Base-by-base conservation (phyloP, 2,329 filamentous ascomycete species). In the Xylaria sp. region DNA sequence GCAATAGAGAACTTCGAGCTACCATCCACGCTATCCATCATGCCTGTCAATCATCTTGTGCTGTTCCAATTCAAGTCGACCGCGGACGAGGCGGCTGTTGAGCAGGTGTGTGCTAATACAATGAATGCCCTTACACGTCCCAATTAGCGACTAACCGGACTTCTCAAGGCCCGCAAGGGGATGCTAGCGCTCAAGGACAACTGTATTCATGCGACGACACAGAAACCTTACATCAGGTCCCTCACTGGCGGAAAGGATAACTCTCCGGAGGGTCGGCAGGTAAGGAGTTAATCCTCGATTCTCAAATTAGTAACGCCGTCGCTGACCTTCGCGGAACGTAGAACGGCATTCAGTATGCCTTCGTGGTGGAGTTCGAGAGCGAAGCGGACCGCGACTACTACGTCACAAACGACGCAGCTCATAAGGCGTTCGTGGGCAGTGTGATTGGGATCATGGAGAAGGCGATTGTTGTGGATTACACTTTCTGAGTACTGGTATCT, bases 211-310 rank as follows among this genome's bases (percentile, higher is more conserved):
- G 85, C 87, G 10, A 77, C 77, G 2, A 83, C 85, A 0, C 77
- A 86, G 8, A 76, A 83, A 60, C 83, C 83, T 0, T 91, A 91
- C 68, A 85, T 91, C 59, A 81, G 80, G 57, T 80, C 83, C 0
- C 77, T 82, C 15, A 79, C 80, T 0, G 88, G 87, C 0, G 88
- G 89, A 0, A 77, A 76, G 56, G 85, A 91, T 69, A 88, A 85
- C 68, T 89, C 85, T 31, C 79, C 79, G 0, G 87, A 90, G 72
- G 85, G 83, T 7, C 74, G 81, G 38, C 83, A 88, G 77, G 87
- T 90, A 77, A 60, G 75, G n/a, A n/a, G n/a, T n/a, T n/a, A n/a
- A n/a, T n/a, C n/a, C n/a, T n/a, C n/a, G n/a, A n/a, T n/a, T n/a
- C n/a, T n/a, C n/a, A n/a, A n/a, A n/a, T n/a, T 67, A 2, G 29